Base-by-base conservation (phyloP, 2,329 filamentous ascomycete species). In the Monilinia polystroma region DNA sequence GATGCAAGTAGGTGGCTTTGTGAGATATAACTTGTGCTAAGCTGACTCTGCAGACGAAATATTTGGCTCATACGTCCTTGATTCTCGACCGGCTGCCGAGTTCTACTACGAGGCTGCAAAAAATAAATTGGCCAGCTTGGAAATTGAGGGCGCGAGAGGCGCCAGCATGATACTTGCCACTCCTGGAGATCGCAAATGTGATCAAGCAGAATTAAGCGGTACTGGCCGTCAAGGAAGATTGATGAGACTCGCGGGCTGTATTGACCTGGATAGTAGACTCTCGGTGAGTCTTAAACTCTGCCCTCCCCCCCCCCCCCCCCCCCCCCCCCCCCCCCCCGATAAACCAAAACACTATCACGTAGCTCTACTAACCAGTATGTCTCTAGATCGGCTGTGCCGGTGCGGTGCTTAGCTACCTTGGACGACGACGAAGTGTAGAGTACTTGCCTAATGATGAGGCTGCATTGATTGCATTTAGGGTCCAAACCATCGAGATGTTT, bases 391-490 rank as follows among this genome's bases (percentile, higher is more conserved):
- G 92, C 3, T 98, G 95, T 78, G 90, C 90, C 35, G 92, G 93
- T n/a, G 93, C 93, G 35, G 80, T 98, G 2, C 79, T 98, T n/a
- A 84, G 85, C 6, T 91, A 96, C 70, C 78, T 97, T 32, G 87
- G 92, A 72, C 87, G 91, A 63, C 84, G 87, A 72, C 84, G 84
- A 74, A 84, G 87, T 51, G 82, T 85, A 3, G 83, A 86, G 47
- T 89, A 87, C 73, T 79, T 89, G 3, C 85, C 87, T 1, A 84
- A 85, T 38, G 86, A 90, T 68, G 78, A 81, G 18, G 81, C 82
- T 41, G 81, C 82, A 2, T 76, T 79, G n/a, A 73, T 80, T 12
- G 78, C 85, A 53, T 90, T 90, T 71, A 82, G 81, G 8, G 81
- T 96, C 35, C 81, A 78, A 32, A 83, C 81, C 0, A 78, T 97